Conservation (phyloP, 2,329 filamentous ascomycete species). For the Chaetomium sp. region DNA sequence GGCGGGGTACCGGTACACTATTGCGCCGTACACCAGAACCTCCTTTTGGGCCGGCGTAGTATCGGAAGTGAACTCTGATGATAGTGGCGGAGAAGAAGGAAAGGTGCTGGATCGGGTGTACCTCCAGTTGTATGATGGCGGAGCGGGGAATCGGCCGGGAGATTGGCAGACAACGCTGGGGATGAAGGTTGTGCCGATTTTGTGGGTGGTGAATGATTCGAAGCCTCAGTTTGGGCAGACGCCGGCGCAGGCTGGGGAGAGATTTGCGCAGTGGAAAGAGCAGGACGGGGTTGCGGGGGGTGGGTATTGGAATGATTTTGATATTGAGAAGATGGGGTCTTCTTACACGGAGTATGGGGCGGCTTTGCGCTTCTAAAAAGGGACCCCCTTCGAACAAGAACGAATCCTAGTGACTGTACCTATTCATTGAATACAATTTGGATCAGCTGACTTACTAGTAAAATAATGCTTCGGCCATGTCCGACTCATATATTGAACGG, state of each 20-base stretch:
- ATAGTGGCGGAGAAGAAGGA: background rate
- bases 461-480: no score
- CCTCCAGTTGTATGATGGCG: constrained; percentile 39
- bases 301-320: constrained; percentile 42
- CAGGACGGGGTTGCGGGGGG: constrained; percentile 31
- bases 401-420: no score
- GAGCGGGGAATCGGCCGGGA: constrained; percentile 34
- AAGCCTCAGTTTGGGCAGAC: constrained; percentile 36
- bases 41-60: constrained; percentile 33
- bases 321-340: constrained; percentile 39
- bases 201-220: constrained; percentile 42
- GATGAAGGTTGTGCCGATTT: constrained; percentile 36
- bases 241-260: constrained; percentile 30
- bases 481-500: no score
- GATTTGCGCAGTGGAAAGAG: constrained; percentile 31
- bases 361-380: constrained; percentile 13
- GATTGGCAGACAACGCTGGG: constrained; percentile 34
- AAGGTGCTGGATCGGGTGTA: constrained; percentile 27
- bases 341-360: constrained; percentile 32
- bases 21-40: constrained; percentile 37
- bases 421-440: no score
- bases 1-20: constrained; percentile 38
- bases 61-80: constrained; percentile 28
- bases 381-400: no score
- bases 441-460: no score